Evolutionary conservation across 2,329 filamentous ascomycete genomes (phyloP).

Genomic region (Beauveria asiatica): DNA sequence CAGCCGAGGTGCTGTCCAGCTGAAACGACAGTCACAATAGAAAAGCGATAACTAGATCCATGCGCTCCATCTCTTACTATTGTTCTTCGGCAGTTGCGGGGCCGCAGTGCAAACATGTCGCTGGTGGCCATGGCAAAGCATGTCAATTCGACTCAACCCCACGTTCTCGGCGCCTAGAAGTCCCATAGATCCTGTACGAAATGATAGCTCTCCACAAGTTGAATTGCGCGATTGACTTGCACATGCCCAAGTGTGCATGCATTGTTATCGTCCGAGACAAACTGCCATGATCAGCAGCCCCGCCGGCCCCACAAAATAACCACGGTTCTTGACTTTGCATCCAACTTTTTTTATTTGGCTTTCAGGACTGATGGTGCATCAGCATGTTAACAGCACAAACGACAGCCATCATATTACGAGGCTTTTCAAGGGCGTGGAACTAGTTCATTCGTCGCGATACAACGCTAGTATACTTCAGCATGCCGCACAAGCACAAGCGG

Average conservation of each 20-base stretch:
- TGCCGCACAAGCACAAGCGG: constrained; percentile 85
- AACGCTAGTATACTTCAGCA: constrained; percentile 24
- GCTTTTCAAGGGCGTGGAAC: background rate
- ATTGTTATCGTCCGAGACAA: background rate
- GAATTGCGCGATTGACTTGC: background rate
- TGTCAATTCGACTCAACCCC: background rate
- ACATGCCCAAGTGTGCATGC: background rate
- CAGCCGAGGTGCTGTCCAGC: background rate
- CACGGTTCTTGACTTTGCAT: background rate
- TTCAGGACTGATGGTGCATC: background rate
- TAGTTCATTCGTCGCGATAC: background rate
- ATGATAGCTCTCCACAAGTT: background rate
- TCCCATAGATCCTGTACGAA: background rate
- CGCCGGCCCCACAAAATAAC: background rate
- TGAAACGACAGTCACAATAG: background rate
- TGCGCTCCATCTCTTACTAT: constrained; percentile 13
- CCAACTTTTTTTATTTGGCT: background rate
- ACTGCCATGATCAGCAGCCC: background rate
- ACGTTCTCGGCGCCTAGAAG: background rate
- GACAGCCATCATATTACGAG: background rate
- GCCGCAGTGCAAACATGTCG: background rate
- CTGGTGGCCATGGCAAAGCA: background rate
- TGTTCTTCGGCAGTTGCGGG: constrained; percentile 7
- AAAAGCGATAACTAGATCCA: constrained; percentile 3
- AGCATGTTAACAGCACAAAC: background rate